Conservation (phyloP, 345 rosid genomes). For the Gynandropsis gynandra region DNA sequence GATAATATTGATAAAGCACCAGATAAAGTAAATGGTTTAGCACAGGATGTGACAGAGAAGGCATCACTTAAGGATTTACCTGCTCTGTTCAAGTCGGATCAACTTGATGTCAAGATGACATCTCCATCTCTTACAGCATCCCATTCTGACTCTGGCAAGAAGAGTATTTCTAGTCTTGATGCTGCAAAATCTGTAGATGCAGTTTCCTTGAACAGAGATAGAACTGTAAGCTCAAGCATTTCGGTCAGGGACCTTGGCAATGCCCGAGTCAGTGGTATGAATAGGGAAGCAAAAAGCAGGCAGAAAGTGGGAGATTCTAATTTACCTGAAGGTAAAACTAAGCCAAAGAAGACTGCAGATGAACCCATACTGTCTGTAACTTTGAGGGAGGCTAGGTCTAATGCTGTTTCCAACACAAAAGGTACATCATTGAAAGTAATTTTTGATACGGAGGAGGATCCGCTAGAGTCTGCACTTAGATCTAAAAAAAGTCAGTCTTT, state of each 20-base stretch:
- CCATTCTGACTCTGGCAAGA: slow-evolving; percentile 28
- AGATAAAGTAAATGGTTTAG: slow-evolving; percentile 21
- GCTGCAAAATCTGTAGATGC: slow-evolving; percentile 30
- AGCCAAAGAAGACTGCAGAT: slow-evolving; percentile 28
- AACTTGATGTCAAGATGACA: slow-evolving; percentile 27
- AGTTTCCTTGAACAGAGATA: slow-evolving; percentile 28
- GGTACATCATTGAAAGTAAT: slow-evolving; percentile 43
- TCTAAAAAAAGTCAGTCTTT: slow-evolving; percentile 36
- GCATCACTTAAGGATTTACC: slow-evolving; percentile 27
- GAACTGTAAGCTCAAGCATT: slow-evolving; percentile 20
- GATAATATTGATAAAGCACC: slow-evolving; percentile 19
- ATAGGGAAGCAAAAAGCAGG: slow-evolving; percentile 34
- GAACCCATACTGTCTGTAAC: slow-evolving; percentile 28
- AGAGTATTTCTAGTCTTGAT: slow-evolving; percentile 25
- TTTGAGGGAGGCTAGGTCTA: slow-evolving; percentile 26
- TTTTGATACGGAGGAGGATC: slow-evolving; percentile 36
- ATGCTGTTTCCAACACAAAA: slow-evolving; percentile 30
- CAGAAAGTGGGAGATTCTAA: slow-evolving; percentile 20
- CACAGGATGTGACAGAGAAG: slow-evolving; percentile 34
- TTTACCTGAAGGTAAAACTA: slow-evolving; percentile 27
- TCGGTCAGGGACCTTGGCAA: slow-evolving; percentile 25
- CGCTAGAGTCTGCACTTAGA: slow-evolving; percentile 41
- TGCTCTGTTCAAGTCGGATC: slow-evolving; percentile 30
- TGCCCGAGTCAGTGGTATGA: slow-evolving; percentile 34
- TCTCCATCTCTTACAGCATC: slow-evolving; percentile 31